Evolutionary conservation across 192 early-diverging fungal genomes (phyloP).

Genomic region (Helicostylum pulchrum): DNA sequence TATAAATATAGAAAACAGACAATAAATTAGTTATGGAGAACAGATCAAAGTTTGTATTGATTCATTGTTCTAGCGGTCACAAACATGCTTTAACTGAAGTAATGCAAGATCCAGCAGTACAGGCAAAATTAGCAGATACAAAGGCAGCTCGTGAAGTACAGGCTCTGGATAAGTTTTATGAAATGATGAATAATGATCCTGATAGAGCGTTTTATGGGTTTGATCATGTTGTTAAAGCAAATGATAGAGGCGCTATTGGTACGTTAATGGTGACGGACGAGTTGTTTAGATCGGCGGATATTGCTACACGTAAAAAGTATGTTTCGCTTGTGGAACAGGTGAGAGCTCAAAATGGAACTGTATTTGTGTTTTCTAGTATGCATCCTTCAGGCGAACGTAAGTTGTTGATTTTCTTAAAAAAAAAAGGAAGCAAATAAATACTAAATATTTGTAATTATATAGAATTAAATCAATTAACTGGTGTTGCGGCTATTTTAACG

Average conservation of each 20-base stretch:
- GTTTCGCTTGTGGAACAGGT: constrained; percentile 84
- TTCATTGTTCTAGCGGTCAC: constrained; percentile 94
- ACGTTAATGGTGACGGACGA: constrained; percentile 90
- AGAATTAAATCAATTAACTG: constrained; percentile 90
- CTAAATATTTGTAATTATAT: constrained; percentile 6
- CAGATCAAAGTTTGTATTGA: constrained; percentile 79
- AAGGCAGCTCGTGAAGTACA: constrained; percentile 85
- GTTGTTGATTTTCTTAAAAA: constrained; percentile 4
- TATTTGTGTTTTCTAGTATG: constrained; percentile 86
- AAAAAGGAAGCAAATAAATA: background rate
- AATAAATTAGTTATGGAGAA: constrained; percentile 83
- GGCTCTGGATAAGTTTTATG: constrained; percentile 82
- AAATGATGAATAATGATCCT: constrained; percentile 85
- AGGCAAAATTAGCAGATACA: constrained; percentile 80
- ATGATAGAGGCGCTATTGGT: constrained; percentile 82
- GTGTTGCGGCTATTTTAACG: constrained; percentile 89
- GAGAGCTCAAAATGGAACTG: constrained; percentile 68
- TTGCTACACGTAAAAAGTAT: constrained; percentile 80
- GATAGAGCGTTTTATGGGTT: constrained; percentile 93
- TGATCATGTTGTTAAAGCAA: constrained; percentile 80
- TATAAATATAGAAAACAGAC: constrained; percentile 58
- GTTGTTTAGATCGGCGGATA: constrained; percentile 87
- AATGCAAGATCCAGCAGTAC: constrained; percentile 81
- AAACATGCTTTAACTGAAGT: constrained; percentile 95
- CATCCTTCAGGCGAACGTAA: constrained; percentile 94